Conservation (phyloP, 2,329 filamentous ascomycete species). For the Berkeleyomyces rouxiae region DNA sequence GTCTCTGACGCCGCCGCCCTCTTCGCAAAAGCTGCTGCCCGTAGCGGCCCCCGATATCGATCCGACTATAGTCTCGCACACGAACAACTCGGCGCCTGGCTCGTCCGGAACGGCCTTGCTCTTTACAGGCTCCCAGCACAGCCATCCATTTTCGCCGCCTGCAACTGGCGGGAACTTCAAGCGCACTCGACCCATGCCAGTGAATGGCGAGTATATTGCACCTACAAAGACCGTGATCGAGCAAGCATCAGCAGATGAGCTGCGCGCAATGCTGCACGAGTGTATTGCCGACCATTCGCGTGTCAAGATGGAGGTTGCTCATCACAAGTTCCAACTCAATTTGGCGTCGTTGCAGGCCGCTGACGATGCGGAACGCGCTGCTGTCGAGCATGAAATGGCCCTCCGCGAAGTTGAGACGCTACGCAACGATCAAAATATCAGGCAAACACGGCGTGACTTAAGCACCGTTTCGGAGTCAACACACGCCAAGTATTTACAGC, state of each 20-base stretch:
- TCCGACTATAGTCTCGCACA: not conserved
- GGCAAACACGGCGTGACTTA: constrained; percentile 39
- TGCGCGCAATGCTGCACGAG: constrained; percentile 38
- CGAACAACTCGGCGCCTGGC: constrained; percentile 3
- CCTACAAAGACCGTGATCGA: constrained; percentile 34
- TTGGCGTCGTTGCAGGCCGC: constrained; percentile 70
- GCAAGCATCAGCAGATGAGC: constrained; percentile 36
- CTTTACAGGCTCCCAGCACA: constrained; percentile 25
- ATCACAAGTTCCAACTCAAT: constrained; percentile 81
- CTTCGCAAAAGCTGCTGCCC: constrained; percentile 21
- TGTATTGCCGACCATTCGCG: constrained; percentile 39
- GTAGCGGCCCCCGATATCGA: constrained; percentile 4
- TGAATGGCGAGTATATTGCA: constrained; percentile 26
- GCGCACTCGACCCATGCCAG: constrained; percentile 13
- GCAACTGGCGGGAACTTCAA: constrained; percentile 22
- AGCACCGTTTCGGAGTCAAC: constrained; percentile 35
- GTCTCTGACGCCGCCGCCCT: constrained; percentile 40
- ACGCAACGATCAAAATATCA: constrained; percentile 53
- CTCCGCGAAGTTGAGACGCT: constrained; percentile 74
- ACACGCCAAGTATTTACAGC: constrained; percentile 39
- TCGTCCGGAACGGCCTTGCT: constrained; percentile 18
- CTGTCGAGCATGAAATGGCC: constrained; percentile 85
- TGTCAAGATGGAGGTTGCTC: constrained; percentile 67
- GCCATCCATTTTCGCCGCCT: constrained; percentile 37
- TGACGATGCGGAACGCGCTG: constrained; percentile 71